Evolutionary conservation across 805 yeast genomes (phyloP), one percentile per base, ranked within the genome.

Genomic region (Zygosaccharomyces rouxii): DNA sequence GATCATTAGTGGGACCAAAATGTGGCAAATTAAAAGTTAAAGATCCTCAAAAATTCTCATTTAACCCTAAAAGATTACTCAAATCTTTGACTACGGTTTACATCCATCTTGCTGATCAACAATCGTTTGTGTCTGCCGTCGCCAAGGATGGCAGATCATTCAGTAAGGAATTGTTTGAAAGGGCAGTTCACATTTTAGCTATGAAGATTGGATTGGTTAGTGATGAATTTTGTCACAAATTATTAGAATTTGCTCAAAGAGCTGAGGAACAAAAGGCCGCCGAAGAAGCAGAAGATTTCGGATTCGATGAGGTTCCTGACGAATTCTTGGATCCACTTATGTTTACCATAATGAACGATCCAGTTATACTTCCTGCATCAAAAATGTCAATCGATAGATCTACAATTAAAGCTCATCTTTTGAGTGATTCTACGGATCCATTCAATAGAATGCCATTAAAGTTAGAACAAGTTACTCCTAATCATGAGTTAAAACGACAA

Each of bases 361-460:
- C 99, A 0, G 99, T 94, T 4, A 84, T 78, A n/a, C 75, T 94
- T 58, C 99, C 99, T 7, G 75, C 86, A 7, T 88, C 97, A 0
- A 84, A 80, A 54, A 80, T 90, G 16, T 80, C 83, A 42, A 88
- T 94, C 58, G 99, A 94, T 66, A 75, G 95, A 63, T 78, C 94
- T 31, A 94, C 97, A 2, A 86, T 94, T 58, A 92, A 89, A 63
- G 87, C 96, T 3, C 99, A 94, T 73, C 72, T 94, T 50, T 76
- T 94, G 66, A 88, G 92, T 71, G 98, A 94, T 70, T 80, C 96
- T 1, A 94, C 96, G 0, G 99, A 94, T 71, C 99, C 99, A 16
- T 94, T 94, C 72, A 94, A 92, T 68, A 82, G 99, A 69, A 77
- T 82, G 72, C 98, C 98, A 4, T 73, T 94, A 59, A 88, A 80